Evolutionary conservation across 176 grass and related monocot genomes (phyloP).

Genomic region (Guadua angustifolia): DNA sequence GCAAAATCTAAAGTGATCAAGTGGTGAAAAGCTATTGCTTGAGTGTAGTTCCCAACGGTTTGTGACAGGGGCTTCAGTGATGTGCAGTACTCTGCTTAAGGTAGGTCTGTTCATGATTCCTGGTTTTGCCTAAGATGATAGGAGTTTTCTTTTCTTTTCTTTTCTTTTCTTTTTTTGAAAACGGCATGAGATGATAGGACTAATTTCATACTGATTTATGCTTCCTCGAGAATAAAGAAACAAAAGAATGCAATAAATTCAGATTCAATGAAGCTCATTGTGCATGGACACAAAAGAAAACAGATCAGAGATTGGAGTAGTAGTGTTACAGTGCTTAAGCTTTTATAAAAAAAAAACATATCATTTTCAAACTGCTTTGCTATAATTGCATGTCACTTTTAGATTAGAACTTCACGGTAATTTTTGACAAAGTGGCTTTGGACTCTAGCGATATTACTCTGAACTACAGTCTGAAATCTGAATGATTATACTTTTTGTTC

Average conservation of each 20-base stretch:
- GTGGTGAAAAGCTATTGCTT: background rate
- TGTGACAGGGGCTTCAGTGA: background rate
- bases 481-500: background rate
- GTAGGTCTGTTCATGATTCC: background rate
- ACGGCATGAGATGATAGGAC: too few species aligned
- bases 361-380: background rate
- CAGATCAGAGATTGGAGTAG: background rate
- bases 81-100: background rate
- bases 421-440: background rate
- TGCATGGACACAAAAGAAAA: background rate
- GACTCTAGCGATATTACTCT: background rate
- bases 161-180: too few species aligned
- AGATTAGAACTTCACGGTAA: background rate
- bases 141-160: too few species aligned
- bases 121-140: background rate
- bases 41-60: background rate
- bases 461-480: too few species aligned
- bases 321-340: background rate
- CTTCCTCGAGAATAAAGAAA: constrained; percentile 27
- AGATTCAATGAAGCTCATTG: background rate
- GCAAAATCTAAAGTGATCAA: background rate
- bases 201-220: constrained; percentile 9
- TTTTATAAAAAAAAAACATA: background rate
- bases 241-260: background rate
- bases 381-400: background rate